Evolutionary conservation across 352 stramenopile genomes (phyloP), one percentile per base, ranked within the genome.

Genomic region (Globisporangium takayamanum): DNA sequence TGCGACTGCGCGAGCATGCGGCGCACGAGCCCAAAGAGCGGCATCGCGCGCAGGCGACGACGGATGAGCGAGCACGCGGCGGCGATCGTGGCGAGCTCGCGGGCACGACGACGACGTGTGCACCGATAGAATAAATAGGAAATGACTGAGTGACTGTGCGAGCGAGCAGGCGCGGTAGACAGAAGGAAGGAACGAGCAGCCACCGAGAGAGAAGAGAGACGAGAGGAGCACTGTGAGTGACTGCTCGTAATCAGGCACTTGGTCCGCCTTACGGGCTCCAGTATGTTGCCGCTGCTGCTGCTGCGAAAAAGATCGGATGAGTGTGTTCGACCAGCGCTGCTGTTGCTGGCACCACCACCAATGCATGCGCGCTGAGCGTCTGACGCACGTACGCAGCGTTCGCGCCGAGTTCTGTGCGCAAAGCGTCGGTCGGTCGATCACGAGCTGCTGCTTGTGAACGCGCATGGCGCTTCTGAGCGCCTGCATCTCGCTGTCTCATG

Each of bases 11-110:
- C 26, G 51, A 64, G 36, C 36, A 64, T 36, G 51, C 58, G 58
- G 51, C 51, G 51, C 51, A 64, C 51, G 51, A 58, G 51, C 12
- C 51, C 51, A 28, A 63, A 46, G 58, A 64, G 50, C 52, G 58
- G 15, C 51, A 64, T 64, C 14, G 51, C 36, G 50, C n/a, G 20
- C 36, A 28, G n/a, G 20, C 30, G 30, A 36, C 30, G 7, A 18
- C 44, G 44, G 44, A 48, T 5, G 44, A 18, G 30, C 30, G 18
- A 22, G 44, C 20, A 25, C 20, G 18, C 12, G 42, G 6, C 6
- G 44, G 44, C 18, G 44, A 48, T 48, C 44, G 44, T 48, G 44
- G 7, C 44, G 44, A 18, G 18, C 16, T 20, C 44, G 44, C 18
- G 44, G 14, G 44, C 44, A 22, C 44, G 30, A 36, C 30, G 30